These are phyloP conservation scores for Euptelea pleiosperma DNA, from an alignment of 164 flowering plant genomes.

Conservation along the genomic window DNA sequence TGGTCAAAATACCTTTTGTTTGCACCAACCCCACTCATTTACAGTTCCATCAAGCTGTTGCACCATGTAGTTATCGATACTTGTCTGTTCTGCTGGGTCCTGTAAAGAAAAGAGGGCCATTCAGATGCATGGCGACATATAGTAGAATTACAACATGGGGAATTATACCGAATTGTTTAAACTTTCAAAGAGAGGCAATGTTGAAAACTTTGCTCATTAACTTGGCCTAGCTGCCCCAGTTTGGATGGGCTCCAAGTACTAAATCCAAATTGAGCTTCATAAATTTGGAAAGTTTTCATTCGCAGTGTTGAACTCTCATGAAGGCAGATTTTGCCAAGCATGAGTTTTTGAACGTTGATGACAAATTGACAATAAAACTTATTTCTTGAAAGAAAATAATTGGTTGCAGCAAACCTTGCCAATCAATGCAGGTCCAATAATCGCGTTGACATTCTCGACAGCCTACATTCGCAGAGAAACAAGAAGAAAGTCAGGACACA, in stretches of 20 bases:
- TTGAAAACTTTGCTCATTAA: no score
- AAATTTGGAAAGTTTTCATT: no score
- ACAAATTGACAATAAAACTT: background rate
- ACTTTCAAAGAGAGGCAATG: background rate
- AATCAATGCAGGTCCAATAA: slow-evolving; percentile 80
- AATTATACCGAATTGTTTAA: no score
- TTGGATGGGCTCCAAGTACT: no score
- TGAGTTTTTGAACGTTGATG: background rate
- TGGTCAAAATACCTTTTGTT: slow-evolving; percentile 65
- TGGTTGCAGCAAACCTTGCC: slow-evolving; percentile 59
- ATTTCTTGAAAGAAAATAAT: background rate
- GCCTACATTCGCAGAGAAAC: slow-evolving; percentile 39
- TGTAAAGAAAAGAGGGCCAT: slow-evolving; percentile 15
- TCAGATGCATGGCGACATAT: no score
- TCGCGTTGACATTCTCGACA: slow-evolving; percentile 69
- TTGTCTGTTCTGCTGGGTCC: slow-evolving; percentile 79
- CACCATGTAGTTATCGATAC: slow-evolving; percentile 83
- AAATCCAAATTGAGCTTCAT: no score
- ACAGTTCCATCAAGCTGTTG: slow-evolving; percentile 86
- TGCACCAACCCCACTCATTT: slow-evolving; percentile 99
- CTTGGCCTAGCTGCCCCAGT: no score
- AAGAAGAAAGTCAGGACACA: background rate
- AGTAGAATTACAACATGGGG: no score
- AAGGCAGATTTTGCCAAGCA: no score
- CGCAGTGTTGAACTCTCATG: no score